Evolutionary conservation across 2,329 filamentous ascomycete genomes (phyloP).

Genomic region (Diaporthe humulicola): DNA sequence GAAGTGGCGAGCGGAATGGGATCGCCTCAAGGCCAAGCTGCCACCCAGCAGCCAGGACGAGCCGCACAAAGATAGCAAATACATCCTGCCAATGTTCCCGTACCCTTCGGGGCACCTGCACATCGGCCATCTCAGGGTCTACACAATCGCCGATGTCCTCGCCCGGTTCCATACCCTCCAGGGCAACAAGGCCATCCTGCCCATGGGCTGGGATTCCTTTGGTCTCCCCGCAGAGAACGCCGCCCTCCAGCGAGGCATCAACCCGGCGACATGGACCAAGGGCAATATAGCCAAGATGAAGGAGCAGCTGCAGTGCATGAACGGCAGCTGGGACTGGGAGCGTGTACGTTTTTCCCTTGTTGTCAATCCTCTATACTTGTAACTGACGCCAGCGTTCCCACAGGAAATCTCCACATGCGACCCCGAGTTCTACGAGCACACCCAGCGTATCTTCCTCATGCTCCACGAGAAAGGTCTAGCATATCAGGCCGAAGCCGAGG

Average conservation of each 20-base stretch:
- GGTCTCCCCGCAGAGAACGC: constrained; percentile 93
- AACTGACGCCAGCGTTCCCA: constrained; percentile 35
- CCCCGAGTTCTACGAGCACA: constrained; percentile 89
- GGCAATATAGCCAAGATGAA: constrained; percentile 89
- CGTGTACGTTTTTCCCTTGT: constrained; percentile 66
- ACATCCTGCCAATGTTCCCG: constrained; percentile 92
- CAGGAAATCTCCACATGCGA: constrained; percentile 89
- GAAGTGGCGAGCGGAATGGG: constrained; percentile 67
- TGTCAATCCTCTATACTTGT: background rate
- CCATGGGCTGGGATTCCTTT: constrained; percentile 97
- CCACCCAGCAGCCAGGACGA: constrained; percentile 40
- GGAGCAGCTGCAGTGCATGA: constrained; percentile 82
- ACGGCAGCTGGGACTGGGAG: constrained; percentile 86
- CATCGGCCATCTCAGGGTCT: constrained; percentile 88
- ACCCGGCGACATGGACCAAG: constrained; percentile 83
- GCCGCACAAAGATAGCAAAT: constrained; percentile 59
- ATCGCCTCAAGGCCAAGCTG: constrained; percentile 40
- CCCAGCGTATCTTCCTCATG: constrained; percentile 86
- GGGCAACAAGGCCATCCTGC: constrained; percentile 81
- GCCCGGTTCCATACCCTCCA: constrained; percentile 82
- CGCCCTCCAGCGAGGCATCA: constrained; percentile 84
- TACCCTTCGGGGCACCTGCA: constrained; percentile 91
- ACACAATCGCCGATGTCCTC: constrained; percentile 90
- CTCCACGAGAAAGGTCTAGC: constrained; percentile 81
- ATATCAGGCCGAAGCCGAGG: constrained; percentile 85